Evolutionary conservation across 768 basidiomycete genomes (phyloP), one percentile per base, ranked within the genome.

Genomic region (Sporobolomyces phaffii): DNA sequence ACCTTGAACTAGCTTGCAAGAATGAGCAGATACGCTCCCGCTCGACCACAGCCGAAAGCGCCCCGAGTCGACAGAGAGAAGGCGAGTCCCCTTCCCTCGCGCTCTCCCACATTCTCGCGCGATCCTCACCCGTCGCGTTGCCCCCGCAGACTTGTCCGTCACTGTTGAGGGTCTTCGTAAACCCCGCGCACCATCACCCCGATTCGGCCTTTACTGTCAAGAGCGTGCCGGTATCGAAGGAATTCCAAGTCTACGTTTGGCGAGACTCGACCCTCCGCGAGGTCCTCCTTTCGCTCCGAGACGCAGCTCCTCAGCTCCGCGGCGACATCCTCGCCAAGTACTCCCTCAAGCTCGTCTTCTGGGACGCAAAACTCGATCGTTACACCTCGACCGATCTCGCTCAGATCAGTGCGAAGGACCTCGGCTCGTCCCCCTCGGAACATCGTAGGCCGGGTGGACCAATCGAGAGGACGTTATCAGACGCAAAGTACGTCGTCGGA

Each of bases 281-380:
- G 51, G 26, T 75, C 52, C 22, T 73, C 43, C 44, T 67, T 62
- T 58, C 63, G 44, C 64, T 72, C 10, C 68, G 65, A 31, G 67
- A 68, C 56, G 54, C 64, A 3, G 22, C 54, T 10, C 68, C 74
- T 3, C 2, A 59, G 17, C 52, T 65, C 38, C 63, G 57, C 15
- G 1, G 50, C 22, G 28, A 51, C 41, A 62, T 57, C 3, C 1
- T 45, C 52, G 64, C 71, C 0, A 60, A 63, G 34, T 69, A 62
- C 70, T 65, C 62, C 13, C 41, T 75, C 60, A 59, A 69, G n/a
- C 65, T 73, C 62, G 69, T 75, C 49, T 75, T 57, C 66, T 64
- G 31, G 47, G 70, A 73, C 70, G 15, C 40, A 15, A n/a, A 50
- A 45, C 40, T 26, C 54, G 52, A 29, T 10, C 28, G 17, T 10